phyloP scores from a whole-genome alignment of 768 basidiomycete genomes.

The Pleurotus giganteus region DNA sequence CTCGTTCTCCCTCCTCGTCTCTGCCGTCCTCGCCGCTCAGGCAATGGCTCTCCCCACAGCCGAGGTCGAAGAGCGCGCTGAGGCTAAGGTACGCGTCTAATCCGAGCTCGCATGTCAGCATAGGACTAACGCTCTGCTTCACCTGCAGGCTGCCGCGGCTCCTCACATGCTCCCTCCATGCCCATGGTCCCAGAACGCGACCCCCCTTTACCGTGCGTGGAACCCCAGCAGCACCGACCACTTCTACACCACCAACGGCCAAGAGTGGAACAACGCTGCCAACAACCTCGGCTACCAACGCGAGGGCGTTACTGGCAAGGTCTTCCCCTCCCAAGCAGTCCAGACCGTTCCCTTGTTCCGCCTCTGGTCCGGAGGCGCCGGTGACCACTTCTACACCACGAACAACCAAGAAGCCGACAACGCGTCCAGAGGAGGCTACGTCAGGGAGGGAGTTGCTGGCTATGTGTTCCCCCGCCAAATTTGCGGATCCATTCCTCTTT shows the following conservation, averaged over 20 bases:
- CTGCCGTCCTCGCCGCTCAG: constrained; percentile 6
- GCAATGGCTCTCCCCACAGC: not conserved
- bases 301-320: not conserved
- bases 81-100: not conserved
- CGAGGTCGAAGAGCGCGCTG: not conserved
- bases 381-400: not conserved
- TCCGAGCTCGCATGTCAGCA: too few relatives aligned
- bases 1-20: not conserved
- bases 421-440: not conserved
- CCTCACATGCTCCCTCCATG: not conserved
- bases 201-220: not conserved
- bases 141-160: not conserved
- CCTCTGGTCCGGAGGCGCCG: not conserved
- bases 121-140: not conserved
- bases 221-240: not conserved
- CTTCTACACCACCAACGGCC: constrained; percentile 2
- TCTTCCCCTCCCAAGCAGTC: not conserved
- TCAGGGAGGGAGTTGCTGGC: not conserved
- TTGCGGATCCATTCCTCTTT: too few relatives aligned
- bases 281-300: not conserved
- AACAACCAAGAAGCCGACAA: not conserved
- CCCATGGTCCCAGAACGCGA: not conserved
- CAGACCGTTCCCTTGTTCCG: not conserved
- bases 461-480: too few relatives aligned
- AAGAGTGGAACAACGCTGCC: not conserved